A percentile compares a stretch with the other conserved stretches of the same genome.
These are phyloP conservation scores for Effrenium voratum DNA, from an alignment of 73 alveolate genomes.

Conservation along the genomic window DNA sequence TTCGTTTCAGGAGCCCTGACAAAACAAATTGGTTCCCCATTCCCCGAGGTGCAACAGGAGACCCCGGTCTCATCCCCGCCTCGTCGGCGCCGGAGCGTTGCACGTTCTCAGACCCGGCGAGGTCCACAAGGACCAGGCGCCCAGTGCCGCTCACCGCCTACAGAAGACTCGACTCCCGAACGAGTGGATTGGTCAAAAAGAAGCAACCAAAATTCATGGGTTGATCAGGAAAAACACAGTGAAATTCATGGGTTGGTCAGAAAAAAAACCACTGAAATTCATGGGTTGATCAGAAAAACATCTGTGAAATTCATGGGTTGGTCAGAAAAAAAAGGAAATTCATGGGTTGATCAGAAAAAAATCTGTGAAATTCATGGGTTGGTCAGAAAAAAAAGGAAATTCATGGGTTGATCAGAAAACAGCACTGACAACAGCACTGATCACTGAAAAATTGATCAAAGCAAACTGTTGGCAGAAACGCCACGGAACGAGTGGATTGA, in stretches of 20 bases:
- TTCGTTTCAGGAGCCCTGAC: too few relatives aligned
- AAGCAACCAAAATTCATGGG: neutral
- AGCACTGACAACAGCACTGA: too few relatives aligned
- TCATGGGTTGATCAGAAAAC: neutral
- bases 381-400: neutral
- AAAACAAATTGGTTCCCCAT: too few relatives aligned
- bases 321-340: neutral
- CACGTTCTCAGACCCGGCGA: slow-evolving; percentile 82
- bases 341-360: neutral
- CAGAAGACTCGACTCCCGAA: neutral
- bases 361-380: neutral
- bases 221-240: neutral
- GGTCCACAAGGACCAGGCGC: slow-evolving; percentile 67
- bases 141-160: slow-evolving; percentile 5
- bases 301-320: neutral
- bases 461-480: too few relatives aligned
- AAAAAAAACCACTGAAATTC: neutral
- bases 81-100: slow-evolving; percentile 84
- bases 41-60: too few relatives aligned
- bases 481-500: too few relatives aligned
- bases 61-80: too few relatives aligned
- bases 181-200: neutral
- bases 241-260: neutral
- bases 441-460: too few relatives aligned
- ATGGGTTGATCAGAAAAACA: neutral